These are phyloP conservation scores for Leccinum broughii DNA, from an alignment of 768 basidiomycete genomes.

Conservation along the genomic window DNA sequence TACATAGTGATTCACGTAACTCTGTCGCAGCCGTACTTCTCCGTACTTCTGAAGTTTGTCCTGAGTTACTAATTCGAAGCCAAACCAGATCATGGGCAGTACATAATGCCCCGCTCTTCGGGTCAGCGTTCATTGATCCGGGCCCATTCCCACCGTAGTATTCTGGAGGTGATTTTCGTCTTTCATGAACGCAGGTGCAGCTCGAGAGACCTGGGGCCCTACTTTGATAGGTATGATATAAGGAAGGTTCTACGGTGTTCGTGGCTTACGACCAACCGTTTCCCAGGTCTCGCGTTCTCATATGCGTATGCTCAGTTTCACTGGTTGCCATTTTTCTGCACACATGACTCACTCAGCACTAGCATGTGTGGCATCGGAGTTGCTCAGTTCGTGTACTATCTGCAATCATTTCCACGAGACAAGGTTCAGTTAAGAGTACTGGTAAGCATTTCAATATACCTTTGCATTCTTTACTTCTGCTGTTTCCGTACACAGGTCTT, in stretches of 20 bases:
- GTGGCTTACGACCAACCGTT: constrained; percentile 6
- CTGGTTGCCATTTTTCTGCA: background rate
- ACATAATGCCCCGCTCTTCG: too few species aligned
- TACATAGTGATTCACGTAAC: too few species aligned
- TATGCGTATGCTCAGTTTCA: constrained; percentile 10
- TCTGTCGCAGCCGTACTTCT: too few species aligned
- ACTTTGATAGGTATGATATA: constrained; percentile 19
- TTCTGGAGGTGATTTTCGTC: background rate
- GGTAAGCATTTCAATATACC: constrained; percentile 9
- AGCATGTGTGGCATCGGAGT: background rate
- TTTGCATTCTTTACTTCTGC: background rate
- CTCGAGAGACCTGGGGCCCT: constrained; percentile 12
- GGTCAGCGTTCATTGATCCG: too few species aligned
- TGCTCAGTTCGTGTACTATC: constrained; percentile 7
- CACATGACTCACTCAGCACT: background rate
- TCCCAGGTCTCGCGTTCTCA: constrained; percentile 15
- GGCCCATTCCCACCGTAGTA: background rate
- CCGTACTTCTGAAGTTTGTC: too few species aligned
- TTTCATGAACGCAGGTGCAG: constrained; percentile 8
- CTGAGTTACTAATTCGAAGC: too few species aligned
- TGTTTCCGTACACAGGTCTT: constrained; percentile 8
- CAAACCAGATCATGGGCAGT: too few species aligned
- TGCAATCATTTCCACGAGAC: constrained; percentile 19
- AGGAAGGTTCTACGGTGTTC: background rate
- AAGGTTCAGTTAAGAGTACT: constrained; percentile 6